These are phyloP conservation scores for Lotus japonicus DNA, from an alignment of 306 rosid genomes.

Conservation along the genomic window DNA sequence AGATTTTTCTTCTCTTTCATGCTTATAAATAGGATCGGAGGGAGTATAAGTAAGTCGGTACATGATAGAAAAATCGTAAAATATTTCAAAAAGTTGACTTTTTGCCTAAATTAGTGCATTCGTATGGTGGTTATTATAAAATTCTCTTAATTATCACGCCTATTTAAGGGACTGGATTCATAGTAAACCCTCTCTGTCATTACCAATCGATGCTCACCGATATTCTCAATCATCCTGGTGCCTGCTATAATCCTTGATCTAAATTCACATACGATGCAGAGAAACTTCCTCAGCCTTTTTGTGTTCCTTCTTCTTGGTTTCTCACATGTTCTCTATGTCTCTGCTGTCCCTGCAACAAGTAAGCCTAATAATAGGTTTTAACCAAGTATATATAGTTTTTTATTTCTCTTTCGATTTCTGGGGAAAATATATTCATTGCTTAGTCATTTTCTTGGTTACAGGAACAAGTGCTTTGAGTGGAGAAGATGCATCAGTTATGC, in stretches of 20 bases:
- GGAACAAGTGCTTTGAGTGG: constrained; percentile 18
- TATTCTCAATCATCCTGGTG: neutral
- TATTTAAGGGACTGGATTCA: neutral
- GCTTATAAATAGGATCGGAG: too few relatives aligned
- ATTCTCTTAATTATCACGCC: neutral
- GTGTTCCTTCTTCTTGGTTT: constrained; percentile 17
- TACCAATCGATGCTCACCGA: neutral
- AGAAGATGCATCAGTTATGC: constrained; percentile 7
- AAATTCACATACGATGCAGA: constrained; percentile 13
- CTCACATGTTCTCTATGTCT: constrained; percentile 20
- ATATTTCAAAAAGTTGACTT: constrained; percentile 24
- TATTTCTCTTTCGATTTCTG: neutral
- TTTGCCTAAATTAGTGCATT: constrained; percentile 1
- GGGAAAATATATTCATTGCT: neutral
- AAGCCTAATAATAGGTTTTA: neutral
- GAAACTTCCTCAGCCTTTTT: neutral
- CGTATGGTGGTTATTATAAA: neutral
- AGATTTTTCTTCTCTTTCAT: too few relatives aligned
- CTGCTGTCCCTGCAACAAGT: constrained; percentile 33
- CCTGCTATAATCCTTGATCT: neutral
- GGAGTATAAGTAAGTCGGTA: neutral
- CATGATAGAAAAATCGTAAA: neutral
- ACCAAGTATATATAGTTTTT: neutral
- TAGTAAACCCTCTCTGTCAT: neutral
- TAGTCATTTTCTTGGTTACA: neutral